These are phyloP conservation scores for Amylocystis lapponica DNA, from an alignment of 768 basidiomycete species.

Conservation along the genomic window DNA sequence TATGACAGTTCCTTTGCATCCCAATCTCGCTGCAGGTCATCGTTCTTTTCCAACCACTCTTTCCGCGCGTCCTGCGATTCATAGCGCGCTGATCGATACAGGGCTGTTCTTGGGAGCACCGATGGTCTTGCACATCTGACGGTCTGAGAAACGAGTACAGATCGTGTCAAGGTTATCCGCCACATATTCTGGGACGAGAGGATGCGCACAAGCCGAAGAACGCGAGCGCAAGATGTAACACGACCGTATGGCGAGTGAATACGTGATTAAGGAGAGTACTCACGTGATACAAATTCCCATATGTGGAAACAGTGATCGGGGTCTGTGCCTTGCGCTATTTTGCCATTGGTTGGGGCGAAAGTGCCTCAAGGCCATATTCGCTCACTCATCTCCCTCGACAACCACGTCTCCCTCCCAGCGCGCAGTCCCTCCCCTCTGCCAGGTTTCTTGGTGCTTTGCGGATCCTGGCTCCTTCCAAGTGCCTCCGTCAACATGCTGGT, in stretches of 20 bases:
- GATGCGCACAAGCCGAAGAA: no score
- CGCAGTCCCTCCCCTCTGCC: not conserved
- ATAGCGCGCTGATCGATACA: constrained; percentile 3
- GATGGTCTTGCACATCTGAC: no score
- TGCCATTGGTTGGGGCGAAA: constrained; percentile 34
- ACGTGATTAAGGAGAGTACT: no score
- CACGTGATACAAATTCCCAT: no score
- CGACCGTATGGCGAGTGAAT: no score
- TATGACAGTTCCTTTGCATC: constrained; percentile 67
- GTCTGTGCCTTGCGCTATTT: constrained; percentile 19
- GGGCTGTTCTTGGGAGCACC: not conserved
- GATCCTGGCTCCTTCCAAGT: not conserved
- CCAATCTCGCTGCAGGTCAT: constrained; percentile 64
- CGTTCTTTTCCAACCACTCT: constrained; percentile 31
- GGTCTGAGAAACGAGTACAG: no score
- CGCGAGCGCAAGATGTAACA: no score
- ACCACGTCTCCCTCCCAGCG: constrained; percentile 4
- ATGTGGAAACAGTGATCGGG: not conserved
- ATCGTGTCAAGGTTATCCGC: no score
- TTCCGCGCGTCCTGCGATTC: constrained; percentile 2
- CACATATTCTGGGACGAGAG: no score
- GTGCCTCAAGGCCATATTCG: constrained; percentile 29
- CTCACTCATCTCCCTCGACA: constrained; percentile 6
- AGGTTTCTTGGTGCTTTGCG: not conserved
- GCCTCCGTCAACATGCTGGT: not conserved